Conservation (phyloP, 441 rosid genomes). For the Mallotus repandus region DNA sequence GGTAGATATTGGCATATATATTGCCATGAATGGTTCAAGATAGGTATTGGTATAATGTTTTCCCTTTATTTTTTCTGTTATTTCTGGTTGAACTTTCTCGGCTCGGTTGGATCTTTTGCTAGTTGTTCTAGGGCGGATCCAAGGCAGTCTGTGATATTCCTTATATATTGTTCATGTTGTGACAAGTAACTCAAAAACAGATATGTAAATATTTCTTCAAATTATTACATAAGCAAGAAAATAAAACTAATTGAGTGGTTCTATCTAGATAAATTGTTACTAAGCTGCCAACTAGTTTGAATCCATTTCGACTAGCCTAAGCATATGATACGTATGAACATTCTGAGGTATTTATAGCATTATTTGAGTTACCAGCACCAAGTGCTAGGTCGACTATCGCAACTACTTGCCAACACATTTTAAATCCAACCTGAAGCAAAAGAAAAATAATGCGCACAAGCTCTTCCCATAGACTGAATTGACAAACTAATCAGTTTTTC, state of each 20-base stretch:
- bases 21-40: not conserved
- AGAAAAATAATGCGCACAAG: not conserved
- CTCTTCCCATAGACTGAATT: not conserved
- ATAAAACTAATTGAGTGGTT: not conserved
- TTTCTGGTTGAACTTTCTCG: not conserved
- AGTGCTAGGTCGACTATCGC: no score
- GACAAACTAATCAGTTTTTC: not conserved
- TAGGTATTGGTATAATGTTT: not conserved
- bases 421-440: not conserved
- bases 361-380: no score
- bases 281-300: no score
- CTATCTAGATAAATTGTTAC: no score
- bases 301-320: no score
- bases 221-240: not conserved
- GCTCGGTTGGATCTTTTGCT: not conserved
- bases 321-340: no score
- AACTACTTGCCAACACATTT: no score
- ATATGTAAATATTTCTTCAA: not conserved
- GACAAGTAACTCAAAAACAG: not conserved
- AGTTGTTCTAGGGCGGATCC: not conserved
- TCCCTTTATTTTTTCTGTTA: not conserved
- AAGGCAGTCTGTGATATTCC: not conserved
- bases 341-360: no score
- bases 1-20: conserved; percentile 34
- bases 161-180: not conserved